A percentile compares a stretch with the other conserved stretches of the same genome.
Evolutionary conservation across 2,329 filamentous ascomycete genomes (phyloP).

Genomic region (Parasarocladium wereldwijsianum): DNA sequence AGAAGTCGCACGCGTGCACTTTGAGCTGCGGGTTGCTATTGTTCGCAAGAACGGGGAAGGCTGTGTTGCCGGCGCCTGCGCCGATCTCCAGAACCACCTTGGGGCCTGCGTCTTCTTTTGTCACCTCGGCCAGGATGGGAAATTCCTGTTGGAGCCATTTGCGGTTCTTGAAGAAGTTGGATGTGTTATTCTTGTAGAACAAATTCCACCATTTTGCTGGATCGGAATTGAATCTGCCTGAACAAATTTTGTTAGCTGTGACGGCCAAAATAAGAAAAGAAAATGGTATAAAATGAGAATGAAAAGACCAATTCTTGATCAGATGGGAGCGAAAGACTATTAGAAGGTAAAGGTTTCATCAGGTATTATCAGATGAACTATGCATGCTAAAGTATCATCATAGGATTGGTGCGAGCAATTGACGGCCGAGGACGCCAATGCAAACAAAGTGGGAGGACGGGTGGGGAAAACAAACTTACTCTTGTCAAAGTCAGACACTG

Average conservation of each 20-base stretch:
- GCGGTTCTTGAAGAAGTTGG: constrained; percentile 97
- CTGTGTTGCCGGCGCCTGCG: constrained; percentile 90
- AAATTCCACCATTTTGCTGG: constrained; percentile 96
- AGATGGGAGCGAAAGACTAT: constrained; percentile 64
- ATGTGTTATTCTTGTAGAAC: constrained; percentile 95
- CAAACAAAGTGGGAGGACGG: neutral
- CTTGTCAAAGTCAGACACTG: constrained; percentile 88
- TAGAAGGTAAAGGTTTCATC: constrained; percentile 46
- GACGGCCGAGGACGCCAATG: neutral
- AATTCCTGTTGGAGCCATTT: constrained; percentile 98
- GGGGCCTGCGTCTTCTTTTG: constrained; percentile 51
- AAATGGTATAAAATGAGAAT: constrained; percentile 4
- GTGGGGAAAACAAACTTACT: constrained; percentile 36
- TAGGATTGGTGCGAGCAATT: constrained; percentile 4
- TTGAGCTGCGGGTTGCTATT: constrained; percentile 73
- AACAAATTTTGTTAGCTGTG: constrained; percentile 22
- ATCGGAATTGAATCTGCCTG: constrained; percentile 71
- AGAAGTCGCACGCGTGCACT: constrained; percentile 92
- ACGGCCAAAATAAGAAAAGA: constrained; percentile 2
- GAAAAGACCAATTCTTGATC: constrained; percentile 20
- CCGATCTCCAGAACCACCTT: constrained; percentile 76
- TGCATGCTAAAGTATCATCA: constrained; percentile 48
- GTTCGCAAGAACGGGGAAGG: constrained; percentile 74
- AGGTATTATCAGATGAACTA: constrained; percentile 55
- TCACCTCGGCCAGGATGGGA: constrained; percentile 67